Evolutionary conservation across 306 rosid genomes (phyloP).

Genomic region (Sphenostylis stenocarpa): DNA sequence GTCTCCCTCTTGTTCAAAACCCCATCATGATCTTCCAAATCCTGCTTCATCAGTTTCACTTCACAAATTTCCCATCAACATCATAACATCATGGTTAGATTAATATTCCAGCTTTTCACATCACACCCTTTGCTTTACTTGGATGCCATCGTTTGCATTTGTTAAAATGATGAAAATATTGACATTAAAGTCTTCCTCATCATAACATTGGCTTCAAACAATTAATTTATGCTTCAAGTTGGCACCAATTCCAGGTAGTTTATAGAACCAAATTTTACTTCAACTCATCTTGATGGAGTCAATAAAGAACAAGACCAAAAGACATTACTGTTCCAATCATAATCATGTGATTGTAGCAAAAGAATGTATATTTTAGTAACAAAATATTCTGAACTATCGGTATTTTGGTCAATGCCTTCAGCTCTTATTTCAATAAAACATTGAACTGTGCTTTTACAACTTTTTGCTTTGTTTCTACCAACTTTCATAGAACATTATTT

Average conservation of each 20-base stretch:
- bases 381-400: not conserved
- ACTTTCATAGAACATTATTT: not conserved
- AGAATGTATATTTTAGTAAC: not conserved
- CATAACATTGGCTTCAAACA: slow-evolving; percentile 16
- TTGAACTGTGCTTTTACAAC: too few species aligned
- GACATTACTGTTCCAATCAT: not conserved
- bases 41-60: slow-evolving; percentile 42
- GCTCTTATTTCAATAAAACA: not conserved
- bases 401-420: not conserved
- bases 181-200: slow-evolving; percentile 34
- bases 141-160: slow-evolving; percentile 39
- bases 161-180: slow-evolving; percentile 41
- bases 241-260: slow-evolving; percentile 16
- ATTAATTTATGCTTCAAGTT: slow-evolving; percentile 21
- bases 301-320: too few species aligned
- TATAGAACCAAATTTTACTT: slow-evolving; percentile 25
- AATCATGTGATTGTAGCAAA: not conserved
- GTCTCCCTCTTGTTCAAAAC: slow-evolving; percentile 60
- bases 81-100: slow-evolving; percentile 25
- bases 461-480: too few species aligned
- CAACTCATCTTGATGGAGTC: not conserved
- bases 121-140: slow-evolving; percentile 37
- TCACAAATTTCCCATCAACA: slow-evolving; percentile 57
- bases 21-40: slow-evolving; percentile 45
- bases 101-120: not conserved